Evolutionary conservation across 179 eudicot species (phyloP).

Genomic region (Sideroxylon spinosum): DNA sequence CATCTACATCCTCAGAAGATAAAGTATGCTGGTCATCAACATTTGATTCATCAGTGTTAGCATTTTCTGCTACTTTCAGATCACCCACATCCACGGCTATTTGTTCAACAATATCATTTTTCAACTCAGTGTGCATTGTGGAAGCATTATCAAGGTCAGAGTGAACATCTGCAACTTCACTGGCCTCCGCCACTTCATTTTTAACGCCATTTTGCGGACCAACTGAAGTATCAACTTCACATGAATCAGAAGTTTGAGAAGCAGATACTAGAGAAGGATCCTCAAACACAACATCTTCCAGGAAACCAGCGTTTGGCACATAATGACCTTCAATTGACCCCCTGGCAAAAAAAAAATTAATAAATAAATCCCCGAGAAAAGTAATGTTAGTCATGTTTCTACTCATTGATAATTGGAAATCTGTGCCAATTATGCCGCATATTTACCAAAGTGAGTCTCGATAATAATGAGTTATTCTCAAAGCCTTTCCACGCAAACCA

Average conservation of each 20-base stretch:
- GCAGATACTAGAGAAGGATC: conserved; percentile 57
- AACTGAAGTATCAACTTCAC: conserved; percentile 39
- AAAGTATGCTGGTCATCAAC: conserved; percentile 44
- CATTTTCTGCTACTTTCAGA: conserved; percentile 43
- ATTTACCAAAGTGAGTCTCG: conserved; percentile 78
- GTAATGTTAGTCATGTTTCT: conserved; percentile 5
- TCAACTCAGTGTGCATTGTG: conserved; percentile 19
- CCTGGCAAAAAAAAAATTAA: conserved; percentile 50
- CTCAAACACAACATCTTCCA: conserved; percentile 64
- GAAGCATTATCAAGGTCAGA: conserved; percentile 27
- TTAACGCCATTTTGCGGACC: conserved; percentile 31
- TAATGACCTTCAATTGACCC: conserved; percentile 67
- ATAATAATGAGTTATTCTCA: conserved; percentile 69
- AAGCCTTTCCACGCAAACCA: conserved; percentile 94
- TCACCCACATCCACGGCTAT: conserved; percentile 39
- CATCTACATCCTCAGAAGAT: conserved; percentile 67
- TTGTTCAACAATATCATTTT: conserved; percentile 38
- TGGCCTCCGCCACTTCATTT: conserved; percentile 36
- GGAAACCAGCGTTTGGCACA: conserved; percentile 93
- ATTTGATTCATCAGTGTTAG: conserved; percentile 33
- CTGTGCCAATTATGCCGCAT: not conserved
- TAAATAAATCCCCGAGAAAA: conserved; percentile 8
- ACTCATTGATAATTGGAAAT: conserved; percentile 4
- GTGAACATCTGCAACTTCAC: conserved; percentile 23
- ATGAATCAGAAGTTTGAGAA: conserved; percentile 35